Evolutionary conservation across 805 yeast species (phyloP), one percentile per base, ranked within the genome.

Genomic region (Hanseniaspora osmophila): DNA sequence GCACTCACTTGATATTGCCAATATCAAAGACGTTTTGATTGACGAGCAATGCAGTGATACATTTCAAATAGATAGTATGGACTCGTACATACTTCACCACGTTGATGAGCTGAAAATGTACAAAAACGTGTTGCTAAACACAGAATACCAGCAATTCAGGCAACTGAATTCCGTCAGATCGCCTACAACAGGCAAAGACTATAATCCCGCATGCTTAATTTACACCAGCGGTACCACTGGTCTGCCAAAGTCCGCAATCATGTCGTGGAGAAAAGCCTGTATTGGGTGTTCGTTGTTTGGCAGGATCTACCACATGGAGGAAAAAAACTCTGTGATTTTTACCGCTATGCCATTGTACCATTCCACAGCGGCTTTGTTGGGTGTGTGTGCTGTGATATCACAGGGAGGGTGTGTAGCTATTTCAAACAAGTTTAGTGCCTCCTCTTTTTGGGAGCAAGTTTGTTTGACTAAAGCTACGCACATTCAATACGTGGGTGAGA

Each of bases 181-280:
- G 51, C 73, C 75, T 9, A 40, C 44, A 6, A 62, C 63, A 9
- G 77, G 77, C 44, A 61, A 68, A 11, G 81, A 80, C 57, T 74
- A 68, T 52, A 73, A 76, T 46, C 73, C 90, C 3, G 79, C 83
- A 17, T 73, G 80, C 51, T 70, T 84, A 52, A 84, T 88, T 44
- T 88, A 80, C 61, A 88, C 97, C 0, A 84, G 95, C 0, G 97
- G 97, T 37, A 90, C 96, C 6, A 85, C 96, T 0, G 96, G 96
- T 0, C 65, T 88, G 49, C 96, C 97, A 13, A 88, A 88, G 62
- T 83, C 96, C 5, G 96, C 95, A 1, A 81, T 84, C 46, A 79
- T 88, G 78, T 80, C 92, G 4, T 87, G 96, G 96, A 72, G 86
- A 55, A 88, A 87, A 62, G 74, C 83, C 6, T 73, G 71, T 41